These are phyloP conservation scores for Auricularia sp. DNA, from an alignment of 768 basidiomycete species.

Conservation along the genomic window DNA sequence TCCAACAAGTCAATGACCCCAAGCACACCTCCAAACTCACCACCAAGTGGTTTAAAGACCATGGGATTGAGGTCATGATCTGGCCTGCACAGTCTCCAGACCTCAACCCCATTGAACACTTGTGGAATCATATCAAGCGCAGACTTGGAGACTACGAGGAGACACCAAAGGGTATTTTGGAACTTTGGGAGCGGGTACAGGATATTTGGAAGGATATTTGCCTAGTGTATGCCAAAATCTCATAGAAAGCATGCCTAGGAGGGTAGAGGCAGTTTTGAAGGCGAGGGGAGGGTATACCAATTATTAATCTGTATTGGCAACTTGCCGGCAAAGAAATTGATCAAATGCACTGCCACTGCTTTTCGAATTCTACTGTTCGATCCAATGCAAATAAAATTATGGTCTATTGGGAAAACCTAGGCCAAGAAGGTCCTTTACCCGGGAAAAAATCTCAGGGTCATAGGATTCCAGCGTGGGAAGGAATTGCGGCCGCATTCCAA, in stretches of 20 bases:
- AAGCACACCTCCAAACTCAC: constrained; percentile 11
- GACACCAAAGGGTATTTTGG: neutral
- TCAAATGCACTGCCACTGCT: neutral
- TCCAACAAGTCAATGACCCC: constrained; percentile 15
- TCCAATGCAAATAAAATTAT: too few relatives aligned
- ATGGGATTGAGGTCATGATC: constrained; percentile 6
- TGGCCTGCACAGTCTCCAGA: constrained; percentile 13
- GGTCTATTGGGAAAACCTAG: too few relatives aligned
- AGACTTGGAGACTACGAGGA: neutral
- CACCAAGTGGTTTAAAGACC: constrained; percentile 11
- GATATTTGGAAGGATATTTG: neutral
- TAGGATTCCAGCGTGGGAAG: too few relatives aligned
- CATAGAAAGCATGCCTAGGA: constrained; percentile 1
- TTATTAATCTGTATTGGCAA: neutral
- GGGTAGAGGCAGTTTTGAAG: neutral
- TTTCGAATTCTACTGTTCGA: too few relatives aligned
- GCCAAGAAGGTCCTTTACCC: too few relatives aligned
- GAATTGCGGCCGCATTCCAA: too few relatives aligned
- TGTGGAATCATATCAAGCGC: constrained; percentile 1
- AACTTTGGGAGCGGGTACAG: constrained; percentile 1
- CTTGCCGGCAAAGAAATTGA: neutral
- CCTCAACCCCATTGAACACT: constrained; percentile 4
- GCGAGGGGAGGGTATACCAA: neutral
- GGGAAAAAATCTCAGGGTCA: too few relatives aligned
- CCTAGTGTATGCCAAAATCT: neutral